These are phyloP conservation scores for Hygrocybe coccinea DNA, from an alignment of 768 basidiomycete species.

Conservation along the genomic window DNA sequence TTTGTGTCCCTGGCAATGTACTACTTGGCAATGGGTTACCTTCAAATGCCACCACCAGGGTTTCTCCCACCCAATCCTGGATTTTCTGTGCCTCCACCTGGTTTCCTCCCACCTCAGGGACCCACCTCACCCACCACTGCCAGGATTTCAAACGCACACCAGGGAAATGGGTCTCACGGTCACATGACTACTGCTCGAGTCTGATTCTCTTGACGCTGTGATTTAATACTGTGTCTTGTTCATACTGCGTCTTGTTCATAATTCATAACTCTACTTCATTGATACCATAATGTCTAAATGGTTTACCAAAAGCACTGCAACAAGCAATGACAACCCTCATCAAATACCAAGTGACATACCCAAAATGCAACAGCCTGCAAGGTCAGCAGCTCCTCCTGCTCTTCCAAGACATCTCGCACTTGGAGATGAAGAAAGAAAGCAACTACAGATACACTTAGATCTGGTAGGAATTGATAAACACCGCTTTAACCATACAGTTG, in stretches of 20 bases:
- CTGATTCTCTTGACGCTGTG: too few species aligned
- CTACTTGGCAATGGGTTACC: neutral
- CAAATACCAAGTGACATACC: too few species aligned
- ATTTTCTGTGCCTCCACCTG: neutral
- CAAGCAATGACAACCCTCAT: too few species aligned
- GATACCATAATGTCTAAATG: too few species aligned
- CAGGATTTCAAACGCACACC: conserved; percentile 1
- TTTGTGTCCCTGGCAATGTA: neutral
- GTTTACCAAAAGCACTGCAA: too few species aligned
- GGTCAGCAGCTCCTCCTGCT: neutral
- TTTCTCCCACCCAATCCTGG: too few species aligned
- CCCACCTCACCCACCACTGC: too few species aligned
- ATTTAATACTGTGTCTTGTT: too few species aligned
- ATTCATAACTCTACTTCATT: too few species aligned
- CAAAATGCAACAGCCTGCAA: too few species aligned
- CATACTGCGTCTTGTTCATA: too few species aligned
- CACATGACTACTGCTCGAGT: neutral
- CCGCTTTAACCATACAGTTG: too few species aligned
- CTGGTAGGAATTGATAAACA: neutral
- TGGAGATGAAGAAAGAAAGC: neutral
- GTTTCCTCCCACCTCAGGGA: neutral
- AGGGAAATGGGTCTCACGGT: neutral
- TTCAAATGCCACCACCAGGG: neutral
- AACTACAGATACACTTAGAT: neutral
- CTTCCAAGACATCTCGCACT: neutral